Base-by-base conservation (phyloP, 1,284 basidiomycete species). In the Austroboletus niveus region DNA sequence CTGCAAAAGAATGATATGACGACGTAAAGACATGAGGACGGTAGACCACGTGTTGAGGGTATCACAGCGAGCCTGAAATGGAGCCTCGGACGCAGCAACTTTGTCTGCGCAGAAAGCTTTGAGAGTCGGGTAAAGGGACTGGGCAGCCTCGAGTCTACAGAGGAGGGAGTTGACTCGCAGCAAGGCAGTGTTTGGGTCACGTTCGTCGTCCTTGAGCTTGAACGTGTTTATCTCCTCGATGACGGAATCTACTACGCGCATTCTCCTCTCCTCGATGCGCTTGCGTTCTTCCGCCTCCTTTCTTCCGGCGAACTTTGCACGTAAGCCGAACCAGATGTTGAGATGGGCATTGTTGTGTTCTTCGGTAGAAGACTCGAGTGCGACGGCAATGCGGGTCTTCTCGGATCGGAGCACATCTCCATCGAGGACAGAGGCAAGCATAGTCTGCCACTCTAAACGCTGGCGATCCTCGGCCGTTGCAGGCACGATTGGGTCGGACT, bases 321-420 rank as follows among this genome's bases (percentile, higher is more conserved):
- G 85, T 43, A 98, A 82, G 52, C 91, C 92, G 58, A 96, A 78
- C 96, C 96, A 99, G 48, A 95, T 78, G 64, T 86, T 82, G 44
- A 78, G 72, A 63, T 84, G 79, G 55, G 77, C 63, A 67, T 82
- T 81, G 69, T 84, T 80, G 71, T 85, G 79, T 72, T 89, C 81
- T 61, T 91, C 80, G 47, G 78, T 76, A 53, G 84, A 78, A 50
- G 82, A 78, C 64, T 85, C 78, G 58, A 92, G 73, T 40, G 82
- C 83, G 59, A 80, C 84, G 45, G 87, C 84, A 59, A 95, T 94
- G 51, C 95, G 84, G 20, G 88, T 89, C 71, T 93, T 96, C 73
- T 98, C 95, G 2, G 90, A 89, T 66, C 89, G 92, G 54, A 98
- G 79, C 7, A 98, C 94, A 64, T 98, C 94, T 14, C 95, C 94